These are phyloP conservation scores for Mariannaea sp. DNA, from an alignment of 2,329 filamentous ascomycete genomes.

Conservation along the genomic window DNA sequence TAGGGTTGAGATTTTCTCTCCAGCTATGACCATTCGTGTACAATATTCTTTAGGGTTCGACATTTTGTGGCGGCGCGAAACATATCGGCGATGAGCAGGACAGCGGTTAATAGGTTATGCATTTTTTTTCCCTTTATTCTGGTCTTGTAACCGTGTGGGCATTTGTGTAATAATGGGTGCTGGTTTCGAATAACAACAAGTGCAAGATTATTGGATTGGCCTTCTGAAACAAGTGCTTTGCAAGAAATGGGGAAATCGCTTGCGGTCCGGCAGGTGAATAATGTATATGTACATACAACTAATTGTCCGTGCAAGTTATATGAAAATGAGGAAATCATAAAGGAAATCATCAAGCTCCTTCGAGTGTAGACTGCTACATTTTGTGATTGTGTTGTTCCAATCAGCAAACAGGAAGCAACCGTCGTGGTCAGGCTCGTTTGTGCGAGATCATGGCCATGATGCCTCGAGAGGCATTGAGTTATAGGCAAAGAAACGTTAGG, in stretches of 20 bases:
- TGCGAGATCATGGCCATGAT: too few relatives aligned
- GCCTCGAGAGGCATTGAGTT: not conserved
- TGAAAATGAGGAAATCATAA: slow-evolving; percentile 1
- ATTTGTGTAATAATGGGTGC: slow-evolving; percentile 6
- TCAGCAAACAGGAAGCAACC: too few relatives aligned
- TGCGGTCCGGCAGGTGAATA: slow-evolving; percentile 5
- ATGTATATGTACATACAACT: slow-evolving; percentile 15
- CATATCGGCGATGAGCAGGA: slow-evolving; percentile 12
- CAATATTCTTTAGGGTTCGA: slow-evolving; percentile 23
- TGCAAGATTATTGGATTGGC: slow-evolving; percentile 4
- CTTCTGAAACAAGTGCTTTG: not conserved
- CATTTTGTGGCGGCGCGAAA: slow-evolving; percentile 5
- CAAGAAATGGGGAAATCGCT: slow-evolving; percentile 6
- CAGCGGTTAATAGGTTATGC: slow-evolving; percentile 4
- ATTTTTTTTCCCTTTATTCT: slow-evolving; percentile 4
- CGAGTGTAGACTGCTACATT: not conserved
- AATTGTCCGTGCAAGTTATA: slow-evolving; percentile 10
- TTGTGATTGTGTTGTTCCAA: too few relatives aligned
- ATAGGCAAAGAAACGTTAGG: not conserved
- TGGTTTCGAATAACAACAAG: slow-evolving; percentile 14
- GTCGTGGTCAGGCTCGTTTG: too few relatives aligned
- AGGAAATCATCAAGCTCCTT: not conserved
- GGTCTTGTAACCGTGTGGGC: slow-evolving; percentile 15
- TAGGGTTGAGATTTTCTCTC: slow-evolving; percentile 15
- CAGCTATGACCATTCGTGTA: slow-evolving; percentile 29